These are phyloP conservation scores for Microthyrium microscopicum DNA, from an alignment of 2,329 filamentous ascomycete species.

Conservation along the genomic window DNA sequence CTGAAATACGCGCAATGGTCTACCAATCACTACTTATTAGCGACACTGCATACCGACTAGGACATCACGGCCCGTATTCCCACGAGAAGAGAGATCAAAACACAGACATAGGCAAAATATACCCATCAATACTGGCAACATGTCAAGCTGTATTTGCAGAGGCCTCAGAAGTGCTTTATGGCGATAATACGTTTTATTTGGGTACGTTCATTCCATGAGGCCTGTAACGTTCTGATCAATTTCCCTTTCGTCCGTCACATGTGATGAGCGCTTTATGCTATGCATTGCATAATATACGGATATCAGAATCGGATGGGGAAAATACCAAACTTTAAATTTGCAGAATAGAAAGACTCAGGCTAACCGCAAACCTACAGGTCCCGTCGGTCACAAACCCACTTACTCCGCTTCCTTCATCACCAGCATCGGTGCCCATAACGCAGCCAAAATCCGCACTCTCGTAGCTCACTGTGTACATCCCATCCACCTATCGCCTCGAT, in stretches of 20 bases:
- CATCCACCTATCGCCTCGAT: slow-evolving; percentile 2
- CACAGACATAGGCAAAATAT: too few relatives aligned
- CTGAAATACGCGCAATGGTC: slow-evolving; percentile 6
- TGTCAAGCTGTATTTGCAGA: slow-evolving; percentile 3
- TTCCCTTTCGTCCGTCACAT: background rate
- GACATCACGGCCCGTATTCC: slow-evolving; percentile 7
- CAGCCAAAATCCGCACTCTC: slow-evolving; percentile 6
- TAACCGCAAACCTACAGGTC: background rate
- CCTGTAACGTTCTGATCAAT: background rate
- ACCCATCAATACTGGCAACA: slow-evolving; percentile 6
- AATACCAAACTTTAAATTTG: too few relatives aligned
- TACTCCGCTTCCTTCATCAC: slow-evolving; percentile 7
- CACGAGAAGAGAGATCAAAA: slow-evolving; percentile 4
- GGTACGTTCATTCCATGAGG: background rate
- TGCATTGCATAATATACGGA: background rate
- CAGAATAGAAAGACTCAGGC: background rate
- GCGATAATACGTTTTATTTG: slow-evolving; percentile 7
- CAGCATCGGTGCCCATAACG: slow-evolving; percentile 7
- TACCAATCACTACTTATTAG: slow-evolving; percentile 6
- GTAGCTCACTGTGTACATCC: slow-evolving; percentile 7
- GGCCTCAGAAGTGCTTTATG: slow-evolving; percentile 6
- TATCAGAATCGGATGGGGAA: too few relatives aligned
- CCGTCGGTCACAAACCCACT: slow-evolving; percentile 7
- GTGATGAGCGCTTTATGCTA: background rate
- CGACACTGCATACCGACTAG: slow-evolving; percentile 7